Evolutionary conservation across 2,329 filamentous ascomycete species (phyloP).

Genomic region (Cyphellophora attinorum): DNA sequence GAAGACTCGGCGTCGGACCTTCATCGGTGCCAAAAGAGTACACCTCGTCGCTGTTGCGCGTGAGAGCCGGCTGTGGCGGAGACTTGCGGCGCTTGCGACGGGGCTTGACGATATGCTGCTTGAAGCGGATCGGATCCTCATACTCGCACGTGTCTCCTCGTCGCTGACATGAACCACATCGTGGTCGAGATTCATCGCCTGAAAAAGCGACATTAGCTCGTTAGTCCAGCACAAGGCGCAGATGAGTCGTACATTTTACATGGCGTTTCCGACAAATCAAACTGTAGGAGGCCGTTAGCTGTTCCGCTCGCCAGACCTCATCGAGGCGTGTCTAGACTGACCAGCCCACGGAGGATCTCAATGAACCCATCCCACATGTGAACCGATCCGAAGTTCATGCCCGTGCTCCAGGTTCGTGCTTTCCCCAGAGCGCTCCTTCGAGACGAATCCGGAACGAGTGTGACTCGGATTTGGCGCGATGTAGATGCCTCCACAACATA

Average conservation of each 20-base stretch:
- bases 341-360: background rate
- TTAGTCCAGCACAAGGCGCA: background rate
- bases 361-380: too few species aligned
- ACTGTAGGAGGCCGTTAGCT: background rate
- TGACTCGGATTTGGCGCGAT: too few species aligned
- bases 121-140: conserved; percentile 1
- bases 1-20: background rate
- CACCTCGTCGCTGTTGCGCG: background rate
- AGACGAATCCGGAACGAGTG: background rate
- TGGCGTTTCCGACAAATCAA: conserved; percentile 1
- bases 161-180: background rate
- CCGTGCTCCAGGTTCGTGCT: background rate
- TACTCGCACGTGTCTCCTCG: background rate
- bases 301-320: background rate
- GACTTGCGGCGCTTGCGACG: background rate
- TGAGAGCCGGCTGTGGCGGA: background rate
- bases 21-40: background rate
- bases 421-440: background rate
- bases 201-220: background rate
- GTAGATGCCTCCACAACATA: too few species aligned
- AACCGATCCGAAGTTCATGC: too few species aligned
- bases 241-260: background rate
- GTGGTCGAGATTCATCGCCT: conserved; percentile 1
- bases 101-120: background rate
- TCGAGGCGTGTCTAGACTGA: background rate